Conservation (phyloP, 148 eudicot genomes). For the Vaccinium darrowii region DNA sequence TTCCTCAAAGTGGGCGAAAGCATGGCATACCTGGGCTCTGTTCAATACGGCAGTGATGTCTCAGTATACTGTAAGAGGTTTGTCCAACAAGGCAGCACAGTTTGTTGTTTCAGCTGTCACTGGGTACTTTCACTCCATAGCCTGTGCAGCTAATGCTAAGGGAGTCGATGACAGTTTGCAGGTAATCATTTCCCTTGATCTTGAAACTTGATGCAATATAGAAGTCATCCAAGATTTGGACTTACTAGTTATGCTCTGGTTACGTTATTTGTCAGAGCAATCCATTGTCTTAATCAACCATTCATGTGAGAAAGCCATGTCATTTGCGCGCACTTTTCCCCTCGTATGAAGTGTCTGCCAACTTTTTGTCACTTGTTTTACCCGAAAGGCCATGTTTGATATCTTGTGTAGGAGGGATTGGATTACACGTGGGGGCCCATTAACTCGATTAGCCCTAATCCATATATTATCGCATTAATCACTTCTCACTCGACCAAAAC, state of each 20-base stretch:
- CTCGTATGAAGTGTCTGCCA: background rate
- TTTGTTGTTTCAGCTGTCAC: constrained; percentile 94
- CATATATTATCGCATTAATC: background rate
- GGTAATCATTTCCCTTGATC: constrained; percentile 39
- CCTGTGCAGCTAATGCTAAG: constrained; percentile 91
- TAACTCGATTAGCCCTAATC: background rate
- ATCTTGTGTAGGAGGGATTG: background rate
- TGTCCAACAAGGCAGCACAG: constrained; percentile 51
- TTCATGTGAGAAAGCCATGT: background rate
- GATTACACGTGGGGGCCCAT: background rate
- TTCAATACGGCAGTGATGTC: constrained; percentile 99
- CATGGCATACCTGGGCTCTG: constrained; percentile 98
- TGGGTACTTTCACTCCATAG: constrained; percentile 97
- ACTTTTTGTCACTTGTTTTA: background rate
- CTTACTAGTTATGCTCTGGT: background rate
- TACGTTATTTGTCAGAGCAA: background rate
- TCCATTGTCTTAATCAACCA: background rate
- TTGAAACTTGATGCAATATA: constrained; percentile 9
- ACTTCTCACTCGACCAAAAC: background rate
- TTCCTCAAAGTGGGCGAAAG: constrained; percentile 84
- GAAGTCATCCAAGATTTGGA: background rate
- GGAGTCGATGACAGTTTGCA: constrained; percentile 98
- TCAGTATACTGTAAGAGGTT: constrained; percentile 75
- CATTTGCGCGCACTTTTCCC: background rate
- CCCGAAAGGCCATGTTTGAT: background rate